These are phyloP conservation scores for Tremellales sp. DNA, from an alignment of 1,284 basidiomycete genomes.

Conservation along the genomic window DNA sequence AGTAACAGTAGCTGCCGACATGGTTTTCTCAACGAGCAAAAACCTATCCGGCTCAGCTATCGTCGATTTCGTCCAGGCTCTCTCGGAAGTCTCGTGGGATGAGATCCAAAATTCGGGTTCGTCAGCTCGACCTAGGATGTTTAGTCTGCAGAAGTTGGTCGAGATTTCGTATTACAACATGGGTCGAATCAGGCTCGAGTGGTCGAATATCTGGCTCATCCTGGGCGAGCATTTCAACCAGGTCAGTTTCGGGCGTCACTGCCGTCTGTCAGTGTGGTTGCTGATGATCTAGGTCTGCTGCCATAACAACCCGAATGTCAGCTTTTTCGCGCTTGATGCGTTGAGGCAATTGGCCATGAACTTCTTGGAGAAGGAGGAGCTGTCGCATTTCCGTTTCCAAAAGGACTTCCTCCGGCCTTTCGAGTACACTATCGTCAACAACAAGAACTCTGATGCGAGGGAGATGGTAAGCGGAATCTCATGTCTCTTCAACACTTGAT, in stretches of 20 bases:
- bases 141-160: constrained; percentile 97
- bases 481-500: too few relatives aligned
- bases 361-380: constrained; percentile 97
- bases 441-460: constrained; percentile 87
- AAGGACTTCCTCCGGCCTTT: constrained; percentile 99
- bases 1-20: constrained; percentile 97
- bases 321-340: constrained; percentile 94
- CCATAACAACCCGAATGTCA: constrained; percentile 94
- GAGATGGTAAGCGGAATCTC: constrained; percentile 96
- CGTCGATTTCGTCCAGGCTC: constrained; percentile 93
- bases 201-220: constrained; percentile 98
- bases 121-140: constrained; percentile 87
- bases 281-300: constrained; percentile 72
- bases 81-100: constrained; percentile 98
- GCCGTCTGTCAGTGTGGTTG: not conserved
- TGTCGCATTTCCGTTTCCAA: constrained; percentile 98
- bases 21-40: constrained; percentile 96
- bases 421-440: constrained; percentile 96
- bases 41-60: constrained; percentile 96
- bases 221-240: constrained; percentile 99
- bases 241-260: constrained; percentile 49
- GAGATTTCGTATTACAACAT: constrained; percentile 99
- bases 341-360: constrained; percentile 98
- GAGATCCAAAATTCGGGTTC: constrained; percentile 96
- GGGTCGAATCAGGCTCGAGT: constrained; percentile 95